These are phyloP conservation scores for Thelonectria discophora DNA, from an alignment of 2,329 filamentous ascomycete species.

Conservation along the genomic window DNA sequence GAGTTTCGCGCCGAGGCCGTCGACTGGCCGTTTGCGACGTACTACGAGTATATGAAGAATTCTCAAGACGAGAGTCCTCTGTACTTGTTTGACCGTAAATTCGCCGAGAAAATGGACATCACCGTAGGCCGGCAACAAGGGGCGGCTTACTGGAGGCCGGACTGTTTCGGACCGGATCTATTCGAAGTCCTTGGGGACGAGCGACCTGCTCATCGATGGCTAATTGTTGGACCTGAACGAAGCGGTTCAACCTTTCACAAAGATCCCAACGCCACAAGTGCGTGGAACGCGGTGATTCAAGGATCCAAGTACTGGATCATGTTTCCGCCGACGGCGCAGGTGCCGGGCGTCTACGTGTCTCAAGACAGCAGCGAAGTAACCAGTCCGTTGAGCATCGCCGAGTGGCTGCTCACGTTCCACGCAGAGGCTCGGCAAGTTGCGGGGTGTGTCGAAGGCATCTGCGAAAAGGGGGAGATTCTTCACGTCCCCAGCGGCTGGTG, in stretches of 20 bases:
- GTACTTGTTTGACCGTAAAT: slow-evolving; percentile 89
- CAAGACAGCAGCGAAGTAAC: slow-evolving; percentile 93
- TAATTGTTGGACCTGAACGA: slow-evolving; percentile 87
- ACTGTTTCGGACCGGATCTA: slow-evolving; percentile 86
- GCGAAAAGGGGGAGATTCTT: slow-evolving; percentile 82
- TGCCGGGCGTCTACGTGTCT: slow-evolving; percentile 91
- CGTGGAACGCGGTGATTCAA: slow-evolving; percentile 93
- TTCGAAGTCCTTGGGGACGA: slow-evolving; percentile 81
- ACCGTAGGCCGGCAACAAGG: slow-evolving; percentile 62
- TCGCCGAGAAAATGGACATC: slow-evolving; percentile 86
- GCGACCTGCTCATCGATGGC: slow-evolving; percentile 88
- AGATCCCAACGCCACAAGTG: slow-evolving; percentile 75
- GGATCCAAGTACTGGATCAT: slow-evolving; percentile 99
- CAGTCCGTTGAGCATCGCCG: slow-evolving; percentile 92
- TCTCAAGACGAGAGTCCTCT: slow-evolving; percentile 87
- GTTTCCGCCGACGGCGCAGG: slow-evolving; percentile 82
- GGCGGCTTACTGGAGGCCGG: slow-evolving; percentile 78
- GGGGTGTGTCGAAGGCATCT: slow-evolving; percentile 87
- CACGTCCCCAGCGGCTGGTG: slow-evolving; percentile 97
- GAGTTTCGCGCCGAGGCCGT: slow-evolving; percentile 91
- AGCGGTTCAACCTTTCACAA: slow-evolving; percentile 97
- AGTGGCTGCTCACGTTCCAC: slow-evolving; percentile 93
- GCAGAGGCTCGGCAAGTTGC: slow-evolving; percentile 77
- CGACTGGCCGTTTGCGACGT: slow-evolving; percentile 87
- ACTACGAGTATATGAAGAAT: slow-evolving; percentile 82